Percentiles rank a stretch among this genome's conserved stretches.
Evolutionary conservation across 768 basidiomycete species (phyloP).

Genomic region (Lactifluus piperatus): DNA sequence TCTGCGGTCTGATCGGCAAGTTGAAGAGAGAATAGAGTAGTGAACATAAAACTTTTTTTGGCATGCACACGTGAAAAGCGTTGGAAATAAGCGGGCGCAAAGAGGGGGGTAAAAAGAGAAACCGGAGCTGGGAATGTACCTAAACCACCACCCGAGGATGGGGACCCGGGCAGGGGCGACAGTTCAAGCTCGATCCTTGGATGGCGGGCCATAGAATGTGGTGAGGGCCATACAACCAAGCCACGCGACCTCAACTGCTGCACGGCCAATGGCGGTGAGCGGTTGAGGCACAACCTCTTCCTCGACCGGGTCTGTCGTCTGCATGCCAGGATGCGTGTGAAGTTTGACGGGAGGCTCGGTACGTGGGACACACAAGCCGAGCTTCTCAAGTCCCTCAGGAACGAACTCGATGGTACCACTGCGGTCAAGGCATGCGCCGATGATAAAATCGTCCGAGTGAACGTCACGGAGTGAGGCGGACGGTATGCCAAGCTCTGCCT

Average conservation of each 20-base stretch:
- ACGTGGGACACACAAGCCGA: slow-evolving; percentile 49
- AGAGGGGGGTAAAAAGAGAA: background rate
- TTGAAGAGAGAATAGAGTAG: background rate
- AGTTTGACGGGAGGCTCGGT: slow-evolving; percentile 7
- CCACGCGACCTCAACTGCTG: slow-evolving; percentile 48
- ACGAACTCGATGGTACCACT: slow-evolving; percentile 67
- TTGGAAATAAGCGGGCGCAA: background rate
- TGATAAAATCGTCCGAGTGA: slow-evolving; percentile 35
- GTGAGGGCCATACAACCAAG: slow-evolving; percentile 44
- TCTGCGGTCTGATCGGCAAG: background rate
- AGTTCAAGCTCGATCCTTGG: background rate
- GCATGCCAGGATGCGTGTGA: slow-evolving; percentile 14
- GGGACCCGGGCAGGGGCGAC: background rate
- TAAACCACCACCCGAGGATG: too few species aligned
- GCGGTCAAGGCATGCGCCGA: slow-evolving; percentile 55
- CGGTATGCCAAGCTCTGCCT: slow-evolving; percentile 28
- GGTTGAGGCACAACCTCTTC: slow-evolving; percentile 36
- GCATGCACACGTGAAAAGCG: background rate
- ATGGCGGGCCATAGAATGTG: slow-evolving; percentile 27
- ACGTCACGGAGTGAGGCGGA: slow-evolving; percentile 31
- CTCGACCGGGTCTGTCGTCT: slow-evolving; percentile 34
- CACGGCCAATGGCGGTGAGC: slow-evolving; percentile 40
- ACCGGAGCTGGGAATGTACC: background rate
- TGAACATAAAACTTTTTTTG: background rate
- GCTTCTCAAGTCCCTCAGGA: slow-evolving; percentile 67